Base-by-base conservation (phyloP, 768 basidiomycete genomes). In the Mycena olivaceomarginata region DNA sequence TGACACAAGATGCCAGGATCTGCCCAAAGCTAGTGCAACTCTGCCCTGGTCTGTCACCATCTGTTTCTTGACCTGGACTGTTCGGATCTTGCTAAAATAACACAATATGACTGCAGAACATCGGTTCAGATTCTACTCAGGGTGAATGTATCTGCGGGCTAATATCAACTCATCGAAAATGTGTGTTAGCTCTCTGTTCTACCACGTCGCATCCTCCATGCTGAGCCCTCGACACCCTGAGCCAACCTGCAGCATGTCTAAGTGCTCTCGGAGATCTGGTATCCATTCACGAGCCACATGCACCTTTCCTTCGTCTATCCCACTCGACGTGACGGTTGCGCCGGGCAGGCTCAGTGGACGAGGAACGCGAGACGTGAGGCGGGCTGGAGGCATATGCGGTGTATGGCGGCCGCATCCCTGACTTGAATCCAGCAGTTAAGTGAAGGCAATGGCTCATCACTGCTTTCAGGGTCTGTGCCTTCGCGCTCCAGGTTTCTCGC, bases 181-280 rank as follows among this genome's bases (percentile, higher is more conserved):
- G 22, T 22, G 53, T 56, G 53, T 22, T 56, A 56, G 53, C 22
- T 56, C n/a, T 56, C 53, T 22, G 53, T n/a, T 56, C 53, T 25
- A 56, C n/a, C 53, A 56, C 22, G n/a, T 22, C 53, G 53, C n/a
- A 56, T 56, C 53, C 53, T 56, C 53, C 53, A 56, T 56, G 20
- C 53, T 56, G 48, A 18, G 18, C 16, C 48, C 48, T n/a, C 48
- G 16, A 51, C 48, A 51, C 48, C 48, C 4, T 51, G 48, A 51
- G 48, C 16, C 16, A 12, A 13, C 48, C 48, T 51, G 45, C 45
- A 46, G 45, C 45, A 46, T 2, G 48, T 51, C 48, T 51, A 51
- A 15, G 16, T 51, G 16, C 48, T 51, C 48, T 51, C 5, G 48
- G 16, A 51, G 48, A 10, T 51, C 48, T 51, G 48, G 48, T 51